Evolutionary conservation across 192 early-diverging fungal species (phyloP).

Genomic region (Coemansia sp.): DNA sequence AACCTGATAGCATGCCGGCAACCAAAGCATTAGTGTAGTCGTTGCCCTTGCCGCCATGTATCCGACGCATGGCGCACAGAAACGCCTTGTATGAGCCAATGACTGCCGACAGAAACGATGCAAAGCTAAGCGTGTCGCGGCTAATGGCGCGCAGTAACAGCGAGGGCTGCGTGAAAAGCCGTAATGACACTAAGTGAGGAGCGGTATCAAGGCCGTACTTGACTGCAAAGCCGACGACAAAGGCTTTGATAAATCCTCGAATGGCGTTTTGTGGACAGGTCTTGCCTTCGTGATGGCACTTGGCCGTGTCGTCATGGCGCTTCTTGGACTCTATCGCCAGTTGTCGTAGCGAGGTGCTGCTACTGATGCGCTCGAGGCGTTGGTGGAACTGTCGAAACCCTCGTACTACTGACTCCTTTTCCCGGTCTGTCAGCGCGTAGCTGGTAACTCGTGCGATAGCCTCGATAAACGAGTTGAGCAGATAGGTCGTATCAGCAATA

Average conservation of each 20-base stretch:
- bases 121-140: constrained; percentile 68
- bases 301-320: not conserved
- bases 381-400: constrained; percentile 67
- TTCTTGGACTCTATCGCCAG: constrained; percentile 49
- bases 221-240: constrained; percentile 62
- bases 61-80: constrained; percentile 63
- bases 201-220: constrained; percentile 64
- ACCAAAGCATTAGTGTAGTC: constrained; percentile 69
- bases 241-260: constrained; percentile 69
- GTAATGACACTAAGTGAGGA: constrained; percentile 61
- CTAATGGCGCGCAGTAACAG: constrained; percentile 39
- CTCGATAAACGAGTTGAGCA: constrained; percentile 67
- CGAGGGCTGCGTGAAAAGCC: constrained; percentile 46
- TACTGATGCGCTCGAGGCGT: constrained; percentile 68
- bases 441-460: constrained; percentile 64
- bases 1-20: constrained; percentile 66
- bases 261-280: constrained; percentile 67
- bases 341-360: constrained; percentile 42
- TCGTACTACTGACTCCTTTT: constrained; percentile 64
- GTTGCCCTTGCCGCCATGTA: constrained; percentile 45
- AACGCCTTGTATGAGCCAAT: constrained; percentile 68
- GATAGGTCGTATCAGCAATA: constrained; percentile 19
- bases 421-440: constrained; percentile 67
- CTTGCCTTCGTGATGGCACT: constrained; percentile 67
- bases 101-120: constrained; percentile 68